Conservation (phyloP, 2,329 filamentous ascomycete species). For the Talaromyces rugulosus region DNA sequence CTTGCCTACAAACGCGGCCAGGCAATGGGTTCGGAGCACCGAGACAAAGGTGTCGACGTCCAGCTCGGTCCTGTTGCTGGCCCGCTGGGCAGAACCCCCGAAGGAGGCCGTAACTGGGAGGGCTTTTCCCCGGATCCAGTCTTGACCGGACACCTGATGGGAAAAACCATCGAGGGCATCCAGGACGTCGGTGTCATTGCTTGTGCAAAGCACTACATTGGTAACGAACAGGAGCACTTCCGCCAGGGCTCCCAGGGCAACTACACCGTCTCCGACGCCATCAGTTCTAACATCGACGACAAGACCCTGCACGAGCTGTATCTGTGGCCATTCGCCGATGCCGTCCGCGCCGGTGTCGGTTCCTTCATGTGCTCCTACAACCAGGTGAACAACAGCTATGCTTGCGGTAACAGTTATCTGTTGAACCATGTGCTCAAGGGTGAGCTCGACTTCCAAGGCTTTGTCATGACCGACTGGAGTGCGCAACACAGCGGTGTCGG, state of each 20-base stretch:
- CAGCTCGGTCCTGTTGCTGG: slow-evolving; percentile 74
- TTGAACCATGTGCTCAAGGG: slow-evolving; percentile 63
- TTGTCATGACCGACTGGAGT: slow-evolving; percentile 68
- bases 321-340: slow-evolving; percentile 66
- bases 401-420: slow-evolving; percentile 60
- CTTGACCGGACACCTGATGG: slow-evolving; percentile 67
- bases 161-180: slow-evolving; percentile 71
- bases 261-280: slow-evolving; percentile 58
- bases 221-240: slow-evolving; percentile 71
- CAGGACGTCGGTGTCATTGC: slow-evolving; percentile 79
- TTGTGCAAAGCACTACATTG: slow-evolving; percentile 72
- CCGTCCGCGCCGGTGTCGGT: slow-evolving; percentile 61
- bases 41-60: slow-evolving; percentile 69
- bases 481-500: slow-evolving; percentile 69
- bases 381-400: slow-evolving; percentile 65
- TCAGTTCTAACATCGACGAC: slow-evolving; percentile 61
- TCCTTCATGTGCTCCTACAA: slow-evolving; percentile 72
- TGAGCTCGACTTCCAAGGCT: slow-evolving; percentile 73
- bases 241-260: slow-evolving; percentile 59
- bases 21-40: slow-evolving; percentile 72
- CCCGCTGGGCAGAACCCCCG: slow-evolving; percentile 64
- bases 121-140: slow-evolving; percentile 69
- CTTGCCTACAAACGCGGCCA: slow-evolving; percentile 66
- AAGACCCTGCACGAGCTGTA: slow-evolving; percentile 62
- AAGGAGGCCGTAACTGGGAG: slow-evolving; percentile 67